Conservation (phyloP, 768 basidiomycete species). For the Mycena crocata region DNA sequence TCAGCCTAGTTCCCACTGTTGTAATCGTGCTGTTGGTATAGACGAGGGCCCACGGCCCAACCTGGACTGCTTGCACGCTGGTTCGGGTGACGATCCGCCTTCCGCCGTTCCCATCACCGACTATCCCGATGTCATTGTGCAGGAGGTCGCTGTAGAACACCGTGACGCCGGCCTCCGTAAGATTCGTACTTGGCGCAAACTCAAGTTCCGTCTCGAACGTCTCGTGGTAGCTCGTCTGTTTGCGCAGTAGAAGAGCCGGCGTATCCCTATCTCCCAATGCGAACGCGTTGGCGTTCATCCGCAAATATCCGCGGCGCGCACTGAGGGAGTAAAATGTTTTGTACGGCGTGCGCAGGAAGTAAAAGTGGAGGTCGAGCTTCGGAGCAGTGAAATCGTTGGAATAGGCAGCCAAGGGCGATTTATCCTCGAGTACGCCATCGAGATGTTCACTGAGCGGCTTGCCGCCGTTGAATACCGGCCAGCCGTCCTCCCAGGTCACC, state of each 20-base stretch:
- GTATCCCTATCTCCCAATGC: slow-evolving; percentile 53
- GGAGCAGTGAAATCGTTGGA: slow-evolving; percentile 43
- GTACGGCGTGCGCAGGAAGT: slow-evolving; percentile 54
- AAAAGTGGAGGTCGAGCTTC: slow-evolving; percentile 47
- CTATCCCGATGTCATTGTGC: slow-evolving; percentile 52
- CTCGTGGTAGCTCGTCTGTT: slow-evolving; percentile 52
- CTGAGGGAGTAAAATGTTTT: slow-evolving; percentile 49
- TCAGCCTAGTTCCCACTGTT: slow-evolving; percentile 34
- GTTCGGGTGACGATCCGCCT: slow-evolving; percentile 45
- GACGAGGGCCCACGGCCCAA: slow-evolving; percentile 38
- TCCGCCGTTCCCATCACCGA: slow-evolving; percentile 38
- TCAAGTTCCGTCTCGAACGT: slow-evolving; percentile 50
- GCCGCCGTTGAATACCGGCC: slow-evolving; percentile 52
- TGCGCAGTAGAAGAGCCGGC: slow-evolving; percentile 50
- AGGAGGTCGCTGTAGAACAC: slow-evolving; percentile 50
- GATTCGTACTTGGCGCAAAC: slow-evolving; percentile 44
- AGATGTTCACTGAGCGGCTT: slow-evolving; percentile 46
- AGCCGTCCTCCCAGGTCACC: slow-evolving; percentile 51
- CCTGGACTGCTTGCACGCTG: slow-evolving; percentile 45
- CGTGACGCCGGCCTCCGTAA: slow-evolving; percentile 52
- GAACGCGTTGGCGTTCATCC: slow-evolving; percentile 49
- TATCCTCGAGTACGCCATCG: slow-evolving; percentile 43
- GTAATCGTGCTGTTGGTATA: slow-evolving; percentile 31
- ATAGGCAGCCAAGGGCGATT: slow-evolving; percentile 39
- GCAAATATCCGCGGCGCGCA: slow-evolving; percentile 43